Conservation (phyloP, 176 grass and related monocot species). For the Tillandsia leiboldiana region DNA sequence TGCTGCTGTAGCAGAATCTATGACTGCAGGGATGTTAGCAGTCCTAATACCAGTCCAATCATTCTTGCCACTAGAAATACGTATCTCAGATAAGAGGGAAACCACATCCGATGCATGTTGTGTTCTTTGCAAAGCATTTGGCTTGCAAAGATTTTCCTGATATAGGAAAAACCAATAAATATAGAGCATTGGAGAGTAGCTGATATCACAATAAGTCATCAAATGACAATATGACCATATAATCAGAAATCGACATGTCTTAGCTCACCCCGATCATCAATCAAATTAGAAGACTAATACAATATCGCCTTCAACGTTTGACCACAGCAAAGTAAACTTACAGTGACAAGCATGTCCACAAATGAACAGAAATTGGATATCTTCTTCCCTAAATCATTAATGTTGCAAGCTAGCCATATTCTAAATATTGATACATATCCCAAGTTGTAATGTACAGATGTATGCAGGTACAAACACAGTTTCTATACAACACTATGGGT, state of each 20-base stretch:
- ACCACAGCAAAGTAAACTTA: not conserved
- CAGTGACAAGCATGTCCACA: not conserved
- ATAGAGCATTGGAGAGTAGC: not conserved
- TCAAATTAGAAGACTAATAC: not conserved
- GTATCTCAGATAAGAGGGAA: conserved; percentile 96
- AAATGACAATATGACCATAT: too few relatives aligned
- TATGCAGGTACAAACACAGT: too few relatives aligned
- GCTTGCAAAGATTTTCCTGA: conserved; percentile 98
- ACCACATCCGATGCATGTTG: conserved; percentile 99
- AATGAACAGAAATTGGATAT: not conserved
- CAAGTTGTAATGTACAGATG: too few relatives aligned
- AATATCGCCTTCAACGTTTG: not conserved
- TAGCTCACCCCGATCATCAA: not conserved
- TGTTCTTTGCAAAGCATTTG: conserved; percentile 88
- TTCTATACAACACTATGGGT: too few relatives aligned
- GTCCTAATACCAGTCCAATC: conserved; percentile 98
- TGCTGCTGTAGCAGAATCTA: conserved; percentile 94
- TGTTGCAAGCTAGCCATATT: too few relatives aligned
- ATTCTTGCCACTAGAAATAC: conserved; percentile 94
- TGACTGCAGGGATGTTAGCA: conserved; percentile 83
- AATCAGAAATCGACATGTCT: not conserved
- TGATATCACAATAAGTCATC: not conserved
- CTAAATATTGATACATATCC: too few relatives aligned
- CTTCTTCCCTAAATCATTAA: not conserved
- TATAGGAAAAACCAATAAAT: conserved; percentile 9